phyloP scores from a whole-genome alignment of 2,329 filamentous ascomycete genomes.

The Ophiocordyceps camponoti-floridani region DNA sequence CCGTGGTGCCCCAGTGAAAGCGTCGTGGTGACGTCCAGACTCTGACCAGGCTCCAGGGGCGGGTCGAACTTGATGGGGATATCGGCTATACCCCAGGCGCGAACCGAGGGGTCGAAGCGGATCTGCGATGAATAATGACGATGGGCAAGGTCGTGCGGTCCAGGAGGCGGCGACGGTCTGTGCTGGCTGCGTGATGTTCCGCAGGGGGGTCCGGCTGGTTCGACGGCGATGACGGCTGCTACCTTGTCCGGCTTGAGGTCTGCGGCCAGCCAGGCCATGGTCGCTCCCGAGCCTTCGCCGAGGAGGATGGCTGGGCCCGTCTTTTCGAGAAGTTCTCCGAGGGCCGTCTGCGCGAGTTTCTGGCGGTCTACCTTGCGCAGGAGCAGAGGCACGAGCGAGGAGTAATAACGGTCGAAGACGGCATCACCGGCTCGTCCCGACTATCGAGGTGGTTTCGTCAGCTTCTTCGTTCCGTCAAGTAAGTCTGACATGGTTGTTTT shows the following conservation, averaged over 20 bases:
- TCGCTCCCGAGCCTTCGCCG: constrained; percentile 29
- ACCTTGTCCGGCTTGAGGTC: constrained; percentile 29
- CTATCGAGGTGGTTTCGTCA: constrained; percentile 5
- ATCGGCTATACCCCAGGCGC: constrained; percentile 21
- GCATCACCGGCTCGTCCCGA: constrained; percentile 22
- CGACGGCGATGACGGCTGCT: constrained; percentile 28
- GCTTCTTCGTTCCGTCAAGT: too few species aligned
- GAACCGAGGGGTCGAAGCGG: constrained; percentile 9
- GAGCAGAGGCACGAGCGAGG: constrained; percentile 19
- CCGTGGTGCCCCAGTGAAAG: too few species aligned
- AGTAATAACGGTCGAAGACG: constrained; percentile 29
- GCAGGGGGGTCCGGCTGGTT: constrained; percentile 35
- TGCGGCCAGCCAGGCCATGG: constrained; percentile 26
- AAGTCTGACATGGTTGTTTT: too few species aligned
- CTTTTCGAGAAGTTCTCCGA: constrained; percentile 21
- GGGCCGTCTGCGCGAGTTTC: constrained; percentile 14
- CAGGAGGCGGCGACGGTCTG: too few species aligned
- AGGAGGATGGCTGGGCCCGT: constrained; percentile 25
- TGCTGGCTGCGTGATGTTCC: constrained; percentile 5
- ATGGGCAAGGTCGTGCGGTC: neutral
- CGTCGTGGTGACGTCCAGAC: neutral
- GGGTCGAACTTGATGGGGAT: constrained; percentile 24
- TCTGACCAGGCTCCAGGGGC: constrained; percentile 4
- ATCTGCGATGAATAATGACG: constrained; percentile 8
- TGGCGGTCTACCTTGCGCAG: constrained; percentile 13